Evolutionary conservation across 2,329 filamentous ascomycete genomes (phyloP), one percentile per base, ranked within the genome.

Genomic region (Zymoseptoria ardabiliae): DNA sequence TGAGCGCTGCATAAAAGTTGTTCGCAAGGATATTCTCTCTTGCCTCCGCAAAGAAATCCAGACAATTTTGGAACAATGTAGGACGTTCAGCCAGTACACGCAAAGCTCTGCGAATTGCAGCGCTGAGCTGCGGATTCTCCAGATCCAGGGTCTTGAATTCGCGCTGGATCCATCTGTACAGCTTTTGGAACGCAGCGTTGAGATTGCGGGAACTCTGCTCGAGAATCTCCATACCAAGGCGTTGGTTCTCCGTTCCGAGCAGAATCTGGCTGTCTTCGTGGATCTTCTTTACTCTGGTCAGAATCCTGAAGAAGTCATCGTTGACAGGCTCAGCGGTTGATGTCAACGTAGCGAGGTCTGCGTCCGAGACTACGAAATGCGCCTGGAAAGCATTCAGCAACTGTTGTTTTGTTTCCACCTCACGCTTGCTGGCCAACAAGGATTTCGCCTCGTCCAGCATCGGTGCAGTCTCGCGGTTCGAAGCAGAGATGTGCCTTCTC

Each of bases 121-220:
- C 83, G 70, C 89, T 92, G 72, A 97, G 92, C 68, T 96, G 92
- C 0, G 92, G 92, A 66, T 95, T 96, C 70, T 99, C 94, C 8
- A 97, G 82, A 71, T 97, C 95, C 55, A 97, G 77, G 0, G 87
- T 87, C 73, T 92, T 96, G 76, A 99, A 95, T 68, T 97, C 91
- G 60, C 89, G 86, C 72, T 97, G 92, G 20, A 96, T 86, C 93
- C 93, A 99, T 68, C 90, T 86, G 75, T 96, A 97, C 2, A 99
- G 82, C 72, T 97, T 99, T 71, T 99, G 93, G 68, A 94, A 99
- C 4, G 90, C 93, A 17, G 87, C 82, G 69, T 96, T 94, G 54
- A 99, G 81, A 62, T 90, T 85, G 60, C 90, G 91, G 0, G 91
- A 92, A 58, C 87, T 93, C 72, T 93, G 85, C 63, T 97, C 93